These are phyloP conservation scores for Fagopyrum tataricum DNA, from an alignment of 148 eudicot genomes.

Conservation along the genomic window DNA sequence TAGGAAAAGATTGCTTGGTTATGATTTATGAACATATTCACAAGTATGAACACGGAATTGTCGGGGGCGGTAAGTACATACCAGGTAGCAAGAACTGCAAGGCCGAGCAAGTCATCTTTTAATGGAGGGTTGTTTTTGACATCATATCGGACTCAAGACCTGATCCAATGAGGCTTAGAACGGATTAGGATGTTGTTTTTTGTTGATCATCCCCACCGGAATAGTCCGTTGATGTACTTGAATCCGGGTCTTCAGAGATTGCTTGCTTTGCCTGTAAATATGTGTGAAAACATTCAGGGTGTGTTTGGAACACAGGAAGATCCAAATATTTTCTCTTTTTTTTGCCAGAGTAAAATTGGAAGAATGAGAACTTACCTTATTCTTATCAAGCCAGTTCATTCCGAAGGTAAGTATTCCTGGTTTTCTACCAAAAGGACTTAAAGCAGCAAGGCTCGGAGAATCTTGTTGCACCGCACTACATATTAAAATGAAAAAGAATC, in stretches of 20 bases:
- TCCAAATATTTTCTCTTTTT: too few relatives aligned
- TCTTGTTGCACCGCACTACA: conserved; percentile 18
- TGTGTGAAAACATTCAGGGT: not conserved
- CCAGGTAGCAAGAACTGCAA: not conserved
- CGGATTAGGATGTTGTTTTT: not conserved
- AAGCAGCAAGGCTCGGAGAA: conserved; percentile 18
- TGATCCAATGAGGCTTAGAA: not conserved
- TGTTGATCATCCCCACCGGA: conserved; percentile 1
- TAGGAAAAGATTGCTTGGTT: not conserved
- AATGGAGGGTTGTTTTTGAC: not conserved
- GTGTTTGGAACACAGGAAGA: not conserved
- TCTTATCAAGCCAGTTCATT: conserved; percentile 73
- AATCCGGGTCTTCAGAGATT: not conserved
- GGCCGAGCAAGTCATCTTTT: not conserved
- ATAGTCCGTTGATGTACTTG: not conserved
- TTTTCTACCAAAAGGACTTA: conserved; percentile 27
- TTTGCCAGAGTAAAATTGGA: not conserved
- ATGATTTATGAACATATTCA: not conserved
- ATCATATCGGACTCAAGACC: not conserved
- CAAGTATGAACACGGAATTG: conserved; percentile 2
- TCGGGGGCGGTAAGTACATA: not conserved
- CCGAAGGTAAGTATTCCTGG: conserved; percentile 64
- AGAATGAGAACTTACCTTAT: conserved; percentile 39
- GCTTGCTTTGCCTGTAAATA: conserved; percentile 7
- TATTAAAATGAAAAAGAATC: not conserved